A percentile compares a stretch with the other conserved stretches of the same genome.
phyloP scores from a whole-genome alignment of 257 asterid genomes.

The Gentiana straminea region DNA sequence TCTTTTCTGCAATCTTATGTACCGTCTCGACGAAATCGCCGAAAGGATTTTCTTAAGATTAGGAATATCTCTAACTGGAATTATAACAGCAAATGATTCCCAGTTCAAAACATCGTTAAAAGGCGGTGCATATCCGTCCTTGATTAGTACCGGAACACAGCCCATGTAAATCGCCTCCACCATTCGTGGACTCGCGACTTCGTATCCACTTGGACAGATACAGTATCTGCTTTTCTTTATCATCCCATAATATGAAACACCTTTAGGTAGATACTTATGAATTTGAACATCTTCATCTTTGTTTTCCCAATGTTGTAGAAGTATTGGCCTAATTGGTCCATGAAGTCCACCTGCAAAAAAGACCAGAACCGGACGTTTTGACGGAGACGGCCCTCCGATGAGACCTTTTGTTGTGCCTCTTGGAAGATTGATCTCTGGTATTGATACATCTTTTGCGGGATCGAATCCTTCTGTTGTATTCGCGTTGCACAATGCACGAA shows the following conservation, averaged over 20 bases:
- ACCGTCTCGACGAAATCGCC: conserved; percentile 32
- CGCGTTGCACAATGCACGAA: conserved; percentile 25
- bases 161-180: conserved; percentile 79
- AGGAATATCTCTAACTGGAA: conserved; percentile 51
- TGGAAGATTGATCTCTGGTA: conserved; percentile 28
- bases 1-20: conserved; percentile 38
- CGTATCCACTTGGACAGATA: conserved; percentile 85
- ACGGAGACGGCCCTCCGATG: conserved; percentile 29
- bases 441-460: conserved; percentile 21
- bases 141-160: conserved; percentile 71
- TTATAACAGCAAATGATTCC: conserved; percentile 49
- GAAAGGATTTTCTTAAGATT: conserved; percentile 44
- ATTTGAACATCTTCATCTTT: conserved; percentile 52
- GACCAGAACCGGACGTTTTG: conserved; percentile 15
- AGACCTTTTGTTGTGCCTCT: conserved; percentile 14
- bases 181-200: conserved; percentile 86
- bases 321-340: conserved; percentile 77
- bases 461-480: conserved; percentile 24
- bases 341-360: conserved; percentile 61
- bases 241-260: conserved; percentile 59
- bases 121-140: conserved; percentile 58
- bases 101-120: conserved; percentile 70
- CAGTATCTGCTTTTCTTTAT: conserved; percentile 60
- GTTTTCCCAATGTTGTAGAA: conserved; percentile 70
- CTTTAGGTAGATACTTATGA: conserved; percentile 47